Percentiles rank a stretch among this genome's conserved stretches.
phyloP scores from a whole-genome alignment of 768 basidiomycete genomes.

The Chalciporus sphaerocephalus region DNA sequence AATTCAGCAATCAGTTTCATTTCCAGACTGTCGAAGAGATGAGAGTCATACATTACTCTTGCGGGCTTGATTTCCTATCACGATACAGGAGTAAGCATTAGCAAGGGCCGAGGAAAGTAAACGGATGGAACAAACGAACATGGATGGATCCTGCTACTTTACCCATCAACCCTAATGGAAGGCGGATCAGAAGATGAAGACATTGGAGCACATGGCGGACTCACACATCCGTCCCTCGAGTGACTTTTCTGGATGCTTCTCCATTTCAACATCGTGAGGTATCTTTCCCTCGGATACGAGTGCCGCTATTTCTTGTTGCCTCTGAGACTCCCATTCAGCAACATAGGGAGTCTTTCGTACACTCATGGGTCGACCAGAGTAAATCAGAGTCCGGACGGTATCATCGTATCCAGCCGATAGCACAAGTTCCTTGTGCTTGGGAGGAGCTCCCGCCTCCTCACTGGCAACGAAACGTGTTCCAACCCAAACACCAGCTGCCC shows the following conservation, averaged over 20 bases:
- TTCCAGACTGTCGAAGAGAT: constrained; percentile 1
- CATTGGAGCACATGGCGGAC: constrained; percentile 16
- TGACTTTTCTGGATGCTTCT: constrained; percentile 62
- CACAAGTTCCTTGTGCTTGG: constrained; percentile 64
- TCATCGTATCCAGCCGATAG: constrained; percentile 74
- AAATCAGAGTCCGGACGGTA: constrained; percentile 64
- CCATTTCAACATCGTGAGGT: constrained; percentile 71
- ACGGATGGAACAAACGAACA: constrained; percentile 31
- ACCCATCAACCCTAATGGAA: constrained; percentile 65
- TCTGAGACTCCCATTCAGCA: constrained; percentile 64
- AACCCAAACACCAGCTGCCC: constrained; percentile 85
- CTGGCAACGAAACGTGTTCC: constrained; percentile 84
- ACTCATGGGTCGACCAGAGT: constrained; percentile 75
- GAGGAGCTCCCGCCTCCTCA: constrained; percentile 74
- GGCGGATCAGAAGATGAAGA: constrained; percentile 3
- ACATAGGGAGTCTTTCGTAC: constrained; percentile 82
- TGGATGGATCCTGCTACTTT: constrained; percentile 70
- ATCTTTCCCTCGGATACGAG: constrained; percentile 63
- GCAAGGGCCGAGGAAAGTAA: neutral
- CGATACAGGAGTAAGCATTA: constrained; percentile 3
- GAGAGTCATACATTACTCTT: constrained; percentile 64
- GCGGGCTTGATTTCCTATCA: constrained; percentile 76
- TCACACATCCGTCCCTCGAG: constrained; percentile 57
- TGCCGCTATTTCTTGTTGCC: constrained; percentile 54
- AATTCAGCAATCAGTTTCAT: constrained; percentile 7